Percentiles rank a stretch among this genome's conserved stretches.
Conservation (phyloP, 495 filamentous ascomycete species). For the Penicillium pancosmium region DNA sequence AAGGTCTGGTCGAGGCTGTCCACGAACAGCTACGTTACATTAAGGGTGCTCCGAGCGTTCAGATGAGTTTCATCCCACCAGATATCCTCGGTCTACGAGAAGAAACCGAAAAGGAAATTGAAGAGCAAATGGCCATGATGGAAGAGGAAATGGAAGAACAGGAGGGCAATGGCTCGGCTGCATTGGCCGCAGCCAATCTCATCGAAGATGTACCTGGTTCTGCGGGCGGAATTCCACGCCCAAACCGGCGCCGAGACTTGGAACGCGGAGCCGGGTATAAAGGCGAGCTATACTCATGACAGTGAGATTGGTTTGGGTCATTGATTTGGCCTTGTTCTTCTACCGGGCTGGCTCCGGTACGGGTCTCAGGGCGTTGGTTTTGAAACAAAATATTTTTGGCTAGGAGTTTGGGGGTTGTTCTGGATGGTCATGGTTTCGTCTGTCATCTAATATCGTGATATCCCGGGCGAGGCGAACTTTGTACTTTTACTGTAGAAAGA, state of each 20-base stretch:
- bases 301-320: neutral
- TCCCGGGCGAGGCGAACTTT: conserved; percentile 12
- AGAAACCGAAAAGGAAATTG: conserved; percentile 76
- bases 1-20: conserved; percentile 71
- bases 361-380: conserved; percentile 10
- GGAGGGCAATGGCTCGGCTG: conserved; percentile 33
- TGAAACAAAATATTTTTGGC: neutral
- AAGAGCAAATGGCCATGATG: conserved; percentile 66
- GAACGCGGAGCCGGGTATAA: conserved; percentile 45
- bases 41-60: conserved; percentile 80
- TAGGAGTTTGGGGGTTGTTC: conserved; percentile 3
- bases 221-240: conserved; percentile 26
- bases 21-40: conserved; percentile 87
- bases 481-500: conserved; percentile 17
- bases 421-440: neutral
- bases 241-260: conserved; percentile 40
- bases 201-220: conserved; percentile 21
- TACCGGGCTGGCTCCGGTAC: conserved; percentile 11
- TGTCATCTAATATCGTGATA: conserved; percentile 19
- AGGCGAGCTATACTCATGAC: conserved; percentile 46
- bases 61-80: conserved; percentile 78
- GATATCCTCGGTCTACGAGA: conserved; percentile 74
- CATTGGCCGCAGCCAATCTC: conserved; percentile 7
- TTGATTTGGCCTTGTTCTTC: conserved; percentile 13
- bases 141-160: conserved; percentile 55